Evolutionary conservation across 2,329 filamentous ascomycete genomes (phyloP).

Genomic region (Dothideomycetes sp.): DNA sequence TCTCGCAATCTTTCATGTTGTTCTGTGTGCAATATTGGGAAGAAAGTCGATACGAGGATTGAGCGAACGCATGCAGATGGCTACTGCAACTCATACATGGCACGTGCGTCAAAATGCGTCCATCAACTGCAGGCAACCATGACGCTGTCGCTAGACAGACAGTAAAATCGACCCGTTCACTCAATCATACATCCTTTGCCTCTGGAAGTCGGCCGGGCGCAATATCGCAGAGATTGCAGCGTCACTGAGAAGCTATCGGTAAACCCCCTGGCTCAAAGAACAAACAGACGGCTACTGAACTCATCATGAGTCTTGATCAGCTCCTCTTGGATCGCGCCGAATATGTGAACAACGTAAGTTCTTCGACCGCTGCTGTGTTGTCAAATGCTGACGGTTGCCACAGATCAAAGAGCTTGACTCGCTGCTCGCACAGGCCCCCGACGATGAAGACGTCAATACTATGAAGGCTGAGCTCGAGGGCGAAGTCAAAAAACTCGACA

Average conservation of each 20-base stretch:
- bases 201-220: no score
- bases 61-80: no score
- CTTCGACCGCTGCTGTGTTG: not conserved
- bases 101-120: no score
- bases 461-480: conserved; percentile 74
- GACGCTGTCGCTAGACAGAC: no score
- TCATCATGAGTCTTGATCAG: conserved; percentile 20
- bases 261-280: conserved; percentile 1
- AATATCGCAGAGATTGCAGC: conserved; percentile 1
- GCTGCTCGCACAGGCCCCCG: conserved; percentile 70
- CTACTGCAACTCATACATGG: no score
- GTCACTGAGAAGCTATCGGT: conserved; percentile 2
- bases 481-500: conserved; percentile 69
- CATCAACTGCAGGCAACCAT: no score
- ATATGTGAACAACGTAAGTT: conserved; percentile 13
- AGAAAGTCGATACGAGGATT: no score
- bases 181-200: no score
- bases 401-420: conserved; percentile 70
- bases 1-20: no score
- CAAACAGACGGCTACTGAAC: conserved; percentile 18
- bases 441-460: conserved; percentile 66
- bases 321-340: conserved; percentile 10
- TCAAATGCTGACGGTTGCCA: not conserved
- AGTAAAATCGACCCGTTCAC: no score
- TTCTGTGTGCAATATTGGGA: no score